Conservation (phyloP, 768 basidiomycete genomes). For the Tremella fuciformis region DNA sequence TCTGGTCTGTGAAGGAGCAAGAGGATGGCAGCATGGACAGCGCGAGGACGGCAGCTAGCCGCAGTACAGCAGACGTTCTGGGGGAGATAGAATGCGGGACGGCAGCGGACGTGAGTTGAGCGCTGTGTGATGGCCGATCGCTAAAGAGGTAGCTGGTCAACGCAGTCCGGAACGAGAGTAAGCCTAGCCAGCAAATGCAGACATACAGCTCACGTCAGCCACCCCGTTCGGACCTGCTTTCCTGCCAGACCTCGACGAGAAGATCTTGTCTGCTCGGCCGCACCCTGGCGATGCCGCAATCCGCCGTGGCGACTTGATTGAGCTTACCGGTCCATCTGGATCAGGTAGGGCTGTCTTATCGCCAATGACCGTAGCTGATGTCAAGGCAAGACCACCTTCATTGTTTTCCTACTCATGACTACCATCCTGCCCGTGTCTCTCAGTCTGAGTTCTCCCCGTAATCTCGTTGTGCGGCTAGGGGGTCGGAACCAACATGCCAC, state of each 20-base stretch:
- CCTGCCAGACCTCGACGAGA: constrained; percentile 29
- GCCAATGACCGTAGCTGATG: not conserved
- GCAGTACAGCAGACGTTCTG: too few species aligned
- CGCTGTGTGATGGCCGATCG: too few species aligned
- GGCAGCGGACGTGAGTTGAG: too few species aligned
- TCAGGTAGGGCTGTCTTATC: constrained; percentile 26
- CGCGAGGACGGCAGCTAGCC: too few species aligned
- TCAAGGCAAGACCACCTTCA: constrained; percentile 37
- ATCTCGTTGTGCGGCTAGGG: constrained; percentile 25
- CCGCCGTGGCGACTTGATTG: constrained; percentile 41
- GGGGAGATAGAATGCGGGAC: too few species aligned
- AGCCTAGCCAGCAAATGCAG: not conserved
- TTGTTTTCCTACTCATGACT: constrained; percentile 38
- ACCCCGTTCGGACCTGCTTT: constrained; percentile 40
- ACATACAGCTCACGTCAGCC: constrained; percentile 11
- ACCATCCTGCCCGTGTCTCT: constrained; percentile 31
- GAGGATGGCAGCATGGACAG: too few species aligned
- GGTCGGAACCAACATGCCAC: constrained; percentile 22
- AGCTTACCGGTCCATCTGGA: constrained; percentile 36
- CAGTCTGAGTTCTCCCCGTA: constrained; percentile 8
- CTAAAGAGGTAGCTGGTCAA: not conserved
- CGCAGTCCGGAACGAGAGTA: not conserved
- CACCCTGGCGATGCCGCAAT: constrained; percentile 33
- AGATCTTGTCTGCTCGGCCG: constrained; percentile 23
- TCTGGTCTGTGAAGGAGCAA: too few species aligned